A percentile compares a stretch with the other conserved stretches of the same genome.
Conservation (phyloP, 805 yeast genomes). For the Sungouiella blattae region DNA sequence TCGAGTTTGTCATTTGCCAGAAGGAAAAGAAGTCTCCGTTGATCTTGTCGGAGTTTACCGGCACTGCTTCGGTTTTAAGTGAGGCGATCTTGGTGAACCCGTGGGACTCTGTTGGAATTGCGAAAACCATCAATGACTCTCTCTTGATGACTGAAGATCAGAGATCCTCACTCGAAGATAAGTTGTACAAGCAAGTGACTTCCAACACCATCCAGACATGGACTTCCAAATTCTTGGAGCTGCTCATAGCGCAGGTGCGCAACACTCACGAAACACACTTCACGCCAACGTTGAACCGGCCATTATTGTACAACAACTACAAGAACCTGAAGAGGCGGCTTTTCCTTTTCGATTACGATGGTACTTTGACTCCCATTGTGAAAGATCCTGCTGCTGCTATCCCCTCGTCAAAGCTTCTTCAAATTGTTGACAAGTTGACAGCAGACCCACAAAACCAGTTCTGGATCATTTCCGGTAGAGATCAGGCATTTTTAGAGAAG, state of each 20-base stretch:
- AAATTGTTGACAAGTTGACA: constrained; percentile 56
- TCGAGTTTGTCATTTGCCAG: constrained; percentile 89
- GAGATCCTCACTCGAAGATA: constrained; percentile 45
- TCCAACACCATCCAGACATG: constrained; percentile 76
- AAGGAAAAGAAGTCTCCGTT: constrained; percentile 70
- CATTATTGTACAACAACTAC: constrained; percentile 58
- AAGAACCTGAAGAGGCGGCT: constrained; percentile 61
- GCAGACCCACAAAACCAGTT: constrained; percentile 79
- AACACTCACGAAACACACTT: constrained; percentile 43
- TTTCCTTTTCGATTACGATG: constrained; percentile 93
- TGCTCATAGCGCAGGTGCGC: constrained; percentile 40
- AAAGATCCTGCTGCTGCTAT: constrained; percentile 98
- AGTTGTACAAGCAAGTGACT: constrained; percentile 61
- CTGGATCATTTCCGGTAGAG: constrained; percentile 97
- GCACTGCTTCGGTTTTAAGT: constrained; percentile 67
- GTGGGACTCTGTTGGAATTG: constrained; percentile 94
- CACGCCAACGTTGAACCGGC: constrained; percentile 76
- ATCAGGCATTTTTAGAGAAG: constrained; percentile 79
- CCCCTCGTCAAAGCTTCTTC: constrained; percentile 71
- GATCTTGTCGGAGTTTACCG: constrained; percentile 89
- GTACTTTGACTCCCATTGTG: constrained; percentile 95
- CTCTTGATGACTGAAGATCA: constrained; percentile 51
- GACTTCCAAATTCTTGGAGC: constrained; percentile 61
- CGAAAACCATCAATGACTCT: constrained; percentile 73
- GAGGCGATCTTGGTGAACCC: constrained; percentile 89